phyloP scores from a whole-genome alignment of 2,329 filamentous ascomycete genomes.

The Lecanoromycetidae sp. region DNA sequence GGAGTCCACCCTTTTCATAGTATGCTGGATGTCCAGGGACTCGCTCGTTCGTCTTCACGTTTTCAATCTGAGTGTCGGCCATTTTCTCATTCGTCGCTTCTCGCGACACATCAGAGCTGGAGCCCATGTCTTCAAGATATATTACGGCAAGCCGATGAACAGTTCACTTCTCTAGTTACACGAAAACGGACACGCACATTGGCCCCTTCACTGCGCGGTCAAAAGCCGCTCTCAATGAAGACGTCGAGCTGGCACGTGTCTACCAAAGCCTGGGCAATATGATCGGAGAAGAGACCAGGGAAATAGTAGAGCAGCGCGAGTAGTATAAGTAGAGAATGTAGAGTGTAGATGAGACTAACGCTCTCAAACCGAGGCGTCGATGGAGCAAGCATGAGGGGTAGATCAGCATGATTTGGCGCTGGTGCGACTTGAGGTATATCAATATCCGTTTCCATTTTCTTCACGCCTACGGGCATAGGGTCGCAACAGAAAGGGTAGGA shows the following conservation, averaged over 20 bases:
- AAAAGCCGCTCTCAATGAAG: constrained; percentile 1
- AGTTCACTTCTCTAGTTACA: too few species aligned
- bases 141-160: too few species aligned
- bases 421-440: not conserved
- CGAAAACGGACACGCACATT: too few species aligned
- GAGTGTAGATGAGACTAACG: not conserved
- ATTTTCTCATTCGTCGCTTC: constrained; percentile 3
- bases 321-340: constrained; percentile 5
- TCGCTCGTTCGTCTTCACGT: constrained; percentile 23
- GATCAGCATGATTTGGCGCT: not conserved
- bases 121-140: too few species aligned
- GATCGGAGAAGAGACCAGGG: constrained; percentile 12
- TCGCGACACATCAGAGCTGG: not conserved
- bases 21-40: constrained; percentile 30
- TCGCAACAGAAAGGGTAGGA: not conserved
- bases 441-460: not conserved
- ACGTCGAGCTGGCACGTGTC: constrained; percentile 8
- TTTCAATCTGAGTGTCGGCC: constrained; percentile 14
- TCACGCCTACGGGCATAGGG: too few species aligned
- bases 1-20: constrained; percentile 36
- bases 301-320: constrained; percentile 7
- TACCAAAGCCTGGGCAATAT: constrained; percentile 4
- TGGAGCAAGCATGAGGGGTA: constrained; percentile 5
- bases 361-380: not conserved
- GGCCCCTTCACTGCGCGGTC: too few species aligned